These are phyloP conservation scores for Rhizopogon vulgaris DNA, from an alignment of 768 basidiomycete species.

Conservation along the genomic window DNA sequence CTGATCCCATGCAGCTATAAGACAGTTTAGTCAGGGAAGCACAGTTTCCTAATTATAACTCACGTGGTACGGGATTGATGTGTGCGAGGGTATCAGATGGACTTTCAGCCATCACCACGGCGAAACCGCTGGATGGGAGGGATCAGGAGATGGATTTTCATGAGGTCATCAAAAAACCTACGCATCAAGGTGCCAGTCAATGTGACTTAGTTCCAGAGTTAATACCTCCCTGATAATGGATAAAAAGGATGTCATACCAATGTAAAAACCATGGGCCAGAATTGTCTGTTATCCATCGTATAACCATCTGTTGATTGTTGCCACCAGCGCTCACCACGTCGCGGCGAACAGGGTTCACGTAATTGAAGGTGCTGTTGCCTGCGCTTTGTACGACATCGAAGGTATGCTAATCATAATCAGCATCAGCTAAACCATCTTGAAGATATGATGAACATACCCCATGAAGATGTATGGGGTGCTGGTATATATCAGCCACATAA, in stretches of 20 bases:
- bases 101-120: conserved; percentile 24
- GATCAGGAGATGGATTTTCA: not conserved
- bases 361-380: conserved; percentile 23
- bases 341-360: conserved; percentile 28
- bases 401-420: conserved; percentile 17
- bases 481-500: not conserved
- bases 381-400: conserved; percentile 31
- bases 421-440: not conserved
- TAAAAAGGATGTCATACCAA: conserved; percentile 7
- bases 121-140: conserved; percentile 18
- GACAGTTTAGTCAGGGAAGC: not conserved
- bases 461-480: conserved; percentile 20
- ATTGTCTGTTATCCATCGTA: conserved; percentile 60
- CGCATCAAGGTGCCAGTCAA: conserved; percentile 16
- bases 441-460: conserved; percentile 6
- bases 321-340: conserved; percentile 21
- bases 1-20: conserved; percentile 17
- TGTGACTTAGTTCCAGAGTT: conserved; percentile 5
- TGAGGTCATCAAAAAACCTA: not conserved
- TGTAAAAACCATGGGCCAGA: conserved; percentile 51
- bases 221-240: not conserved
- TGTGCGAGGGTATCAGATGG: conserved; percentile 4
- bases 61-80: not conserved
- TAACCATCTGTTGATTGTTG: conserved; percentile 35
- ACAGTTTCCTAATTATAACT: not conserved